Conservation (phyloP, 306 rosid species). For the Prinsepia uniflora region DNA sequence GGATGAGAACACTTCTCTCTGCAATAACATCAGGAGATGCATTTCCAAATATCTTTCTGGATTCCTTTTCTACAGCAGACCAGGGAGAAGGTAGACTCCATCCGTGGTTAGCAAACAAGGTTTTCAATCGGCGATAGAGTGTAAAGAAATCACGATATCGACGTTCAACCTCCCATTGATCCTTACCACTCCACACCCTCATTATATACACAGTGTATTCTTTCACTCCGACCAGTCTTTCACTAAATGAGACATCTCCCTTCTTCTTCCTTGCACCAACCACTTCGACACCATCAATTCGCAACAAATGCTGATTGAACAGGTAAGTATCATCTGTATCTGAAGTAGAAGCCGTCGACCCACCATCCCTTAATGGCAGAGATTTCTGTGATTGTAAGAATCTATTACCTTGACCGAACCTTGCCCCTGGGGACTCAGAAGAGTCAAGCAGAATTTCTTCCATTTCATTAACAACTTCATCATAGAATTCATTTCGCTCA, state of each 20-base stretch:
- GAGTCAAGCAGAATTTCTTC: conserved; percentile 92
- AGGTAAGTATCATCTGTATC: conserved; percentile 47
- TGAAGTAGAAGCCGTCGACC: conserved; percentile 89
- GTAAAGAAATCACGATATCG: conserved; percentile 85
- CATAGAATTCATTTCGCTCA: conserved; percentile 63
- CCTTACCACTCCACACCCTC: conserved; percentile 73
- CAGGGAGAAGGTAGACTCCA: conserved; percentile 85
- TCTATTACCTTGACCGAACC: conserved; percentile 52
- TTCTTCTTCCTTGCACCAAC: conserved; percentile 95
- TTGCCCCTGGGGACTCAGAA: conserved; percentile 56
- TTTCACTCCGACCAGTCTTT: conserved; percentile 97
- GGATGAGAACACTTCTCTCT: conserved; percentile 86
- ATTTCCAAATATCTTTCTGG: conserved; percentile 80
- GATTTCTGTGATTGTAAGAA: conserved; percentile 44
- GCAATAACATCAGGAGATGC: conserved; percentile 86
- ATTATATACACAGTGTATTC: conserved; percentile 86
- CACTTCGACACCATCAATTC: conserved; percentile 85
- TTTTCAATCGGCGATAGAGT: conserved; percentile 64
- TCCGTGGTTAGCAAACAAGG: conserved; percentile 58
- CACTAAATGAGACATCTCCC: conserved; percentile 92
- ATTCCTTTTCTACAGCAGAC: conserved; percentile 75
- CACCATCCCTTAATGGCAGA: conserved; percentile 75
- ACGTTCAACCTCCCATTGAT: conserved; percentile 92
- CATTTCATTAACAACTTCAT: conserved; percentile 93
- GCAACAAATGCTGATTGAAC: conserved; percentile 41